Percentiles rank a stretch among this genome's conserved stretches.
Conservation (phyloP, 1,139 yeast genomes). For the Pichia sp. region DNA sequence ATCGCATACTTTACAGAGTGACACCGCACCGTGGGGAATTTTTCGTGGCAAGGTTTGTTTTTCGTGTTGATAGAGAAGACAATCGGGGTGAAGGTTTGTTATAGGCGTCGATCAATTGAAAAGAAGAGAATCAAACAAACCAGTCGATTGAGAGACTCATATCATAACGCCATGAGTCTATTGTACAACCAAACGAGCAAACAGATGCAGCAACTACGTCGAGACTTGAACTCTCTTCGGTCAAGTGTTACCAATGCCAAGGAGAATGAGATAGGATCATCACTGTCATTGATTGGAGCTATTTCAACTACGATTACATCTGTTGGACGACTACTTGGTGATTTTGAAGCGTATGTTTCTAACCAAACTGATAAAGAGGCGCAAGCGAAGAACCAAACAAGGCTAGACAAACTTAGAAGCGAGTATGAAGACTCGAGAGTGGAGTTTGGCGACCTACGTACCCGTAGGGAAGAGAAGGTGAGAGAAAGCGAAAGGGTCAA, state of each 20-base stretch:
- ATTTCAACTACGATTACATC: conserved; percentile 79
- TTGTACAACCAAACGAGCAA: conserved; percentile 85
- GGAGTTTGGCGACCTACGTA: conserved; percentile 61
- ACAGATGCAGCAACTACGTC: conserved; percentile 68
- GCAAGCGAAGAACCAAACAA: conserved; percentile 57
- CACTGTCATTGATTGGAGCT: conserved; percentile 66
- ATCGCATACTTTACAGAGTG: neutral
- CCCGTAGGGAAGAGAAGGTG: conserved; percentile 52
- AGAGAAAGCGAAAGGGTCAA: conserved; percentile 4
- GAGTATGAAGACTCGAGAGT: conserved; percentile 55
- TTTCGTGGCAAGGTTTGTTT: too few relatives aligned
- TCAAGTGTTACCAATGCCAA: conserved; percentile 43
- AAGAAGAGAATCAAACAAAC: too few relatives aligned
- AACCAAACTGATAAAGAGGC: conserved; percentile 57
- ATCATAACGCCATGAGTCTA: conserved; percentile 61
- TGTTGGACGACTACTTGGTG: conserved; percentile 70
- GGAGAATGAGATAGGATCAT: conserved; percentile 31
- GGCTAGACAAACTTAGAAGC: conserved; percentile 56
- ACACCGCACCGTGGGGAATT: neutral
- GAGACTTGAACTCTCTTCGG: conserved; percentile 67
- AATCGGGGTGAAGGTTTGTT: neutral
- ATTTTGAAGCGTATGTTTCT: conserved; percentile 61
- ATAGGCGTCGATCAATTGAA: neutral
- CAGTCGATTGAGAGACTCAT: too few relatives aligned
- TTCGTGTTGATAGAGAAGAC: too few relatives aligned